Base-by-base conservation (phyloP, 495 filamentous ascomycete genomes). In the Lepraria neglecta region DNA sequence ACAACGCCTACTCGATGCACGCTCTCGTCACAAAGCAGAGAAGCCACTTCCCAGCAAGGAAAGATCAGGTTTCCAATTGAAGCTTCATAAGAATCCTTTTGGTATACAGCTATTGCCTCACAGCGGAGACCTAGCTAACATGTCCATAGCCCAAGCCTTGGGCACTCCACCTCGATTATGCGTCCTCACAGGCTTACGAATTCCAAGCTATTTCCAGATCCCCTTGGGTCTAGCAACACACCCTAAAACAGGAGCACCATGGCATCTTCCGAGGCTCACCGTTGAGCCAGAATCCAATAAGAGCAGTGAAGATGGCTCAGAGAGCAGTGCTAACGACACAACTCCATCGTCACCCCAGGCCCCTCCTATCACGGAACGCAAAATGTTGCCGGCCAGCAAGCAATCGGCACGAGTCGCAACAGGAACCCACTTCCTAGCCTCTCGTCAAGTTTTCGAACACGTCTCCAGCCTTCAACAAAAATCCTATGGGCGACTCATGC, bases 121-220 rank as follows among this genome's bases (percentile, higher is more conserved):
- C 53, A 61, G 64, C 30, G 53, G 54, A 4, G 63, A 63, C 64
- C 65, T 44, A 64, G 61, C 64, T 73, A 75, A 73, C 40, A 60
- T 46, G 14, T 21, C 68, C 57, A 72, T 64, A 79, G 78, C 82
- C 19, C 75, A 76, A 21, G 84, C 86, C 12, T 80, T 96, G 7
- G 87, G 86, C 17, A 83, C 82, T 0, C 84, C 85, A 0, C 44
- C 82, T 17, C 83, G 91, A 35, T 68, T 71, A 63, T 95, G 89
- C 70, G 40, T 71, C 3, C 44, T 83, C n/a, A 87, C 88, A 9
- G 68, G 67, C 0, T 66, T 69, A 1, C 67, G 78, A 3, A 66
- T 92, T 1, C 91, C 91, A 0, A 74, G 63, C 4, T 81, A 75
- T 59, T 82, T 95, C 58, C 73, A 91, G 14, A 80, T 84, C 38